Conservation (phyloP, 2,329 filamentous ascomycete species). For the Magnaporthiopsis poae region DNA sequence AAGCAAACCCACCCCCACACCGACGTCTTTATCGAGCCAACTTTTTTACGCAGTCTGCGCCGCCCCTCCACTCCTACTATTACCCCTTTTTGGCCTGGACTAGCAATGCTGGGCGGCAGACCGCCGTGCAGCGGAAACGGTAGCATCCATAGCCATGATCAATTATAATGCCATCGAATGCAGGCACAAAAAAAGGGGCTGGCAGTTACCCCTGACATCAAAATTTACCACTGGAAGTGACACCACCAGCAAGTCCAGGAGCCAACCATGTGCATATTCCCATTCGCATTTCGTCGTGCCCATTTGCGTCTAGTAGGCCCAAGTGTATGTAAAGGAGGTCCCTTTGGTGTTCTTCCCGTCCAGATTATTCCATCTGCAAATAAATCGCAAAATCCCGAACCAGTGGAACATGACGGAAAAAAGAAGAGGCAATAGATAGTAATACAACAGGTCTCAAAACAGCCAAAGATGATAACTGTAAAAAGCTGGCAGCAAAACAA, state of each 20-base stretch:
- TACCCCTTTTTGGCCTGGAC: neutral
- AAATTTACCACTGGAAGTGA: neutral
- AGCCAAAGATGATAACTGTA: neutral
- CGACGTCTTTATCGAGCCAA: no score
- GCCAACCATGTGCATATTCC: neutral
- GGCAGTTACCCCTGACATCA: neutral
- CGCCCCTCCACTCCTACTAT: neutral
- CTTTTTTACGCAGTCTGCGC: no score
- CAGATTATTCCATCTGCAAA: neutral
- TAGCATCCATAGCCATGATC: no score
- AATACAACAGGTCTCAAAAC: neutral
- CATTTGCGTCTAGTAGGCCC: neutral
- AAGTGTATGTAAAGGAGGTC: neutral
- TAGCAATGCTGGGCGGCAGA: neutral
- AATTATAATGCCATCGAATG: no score
- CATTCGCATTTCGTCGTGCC: neutral
- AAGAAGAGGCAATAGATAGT: neutral
- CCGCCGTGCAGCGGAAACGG: no score
- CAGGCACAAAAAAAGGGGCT: neutral
- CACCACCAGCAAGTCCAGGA: neutral
- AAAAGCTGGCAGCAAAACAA: neutral
- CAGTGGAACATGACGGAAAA: neutral
- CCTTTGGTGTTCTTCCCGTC: neutral
- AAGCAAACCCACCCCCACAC: neutral
- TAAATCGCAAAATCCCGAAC: neutral